Evolutionary conservation across 345 rosid species (phyloP).

Genomic region (Dovyalis caffra): DNA sequence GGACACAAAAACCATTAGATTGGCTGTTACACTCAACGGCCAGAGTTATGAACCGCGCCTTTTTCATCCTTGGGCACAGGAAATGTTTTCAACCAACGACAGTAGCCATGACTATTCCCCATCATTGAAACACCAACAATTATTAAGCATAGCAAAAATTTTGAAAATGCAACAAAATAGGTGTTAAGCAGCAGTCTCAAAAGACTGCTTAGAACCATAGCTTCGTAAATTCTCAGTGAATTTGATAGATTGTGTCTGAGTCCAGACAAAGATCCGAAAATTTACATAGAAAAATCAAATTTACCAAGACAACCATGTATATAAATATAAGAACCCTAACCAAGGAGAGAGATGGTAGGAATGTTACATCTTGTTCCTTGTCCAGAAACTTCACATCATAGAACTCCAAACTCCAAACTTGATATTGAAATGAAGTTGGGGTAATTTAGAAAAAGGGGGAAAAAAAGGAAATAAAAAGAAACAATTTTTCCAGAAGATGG

Average conservation of each 20-base stretch:
- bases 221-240: not conserved
- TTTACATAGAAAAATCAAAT: conserved; percentile 2
- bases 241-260: not conserved
- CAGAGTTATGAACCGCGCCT: not conserved
- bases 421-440: conserved; percentile 1
- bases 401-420: conserved; percentile 21
- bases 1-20: not conserved
- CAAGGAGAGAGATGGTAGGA: not conserved
- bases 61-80: not conserved
- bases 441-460: not conserved
- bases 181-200: not conserved
- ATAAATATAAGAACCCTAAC: conserved; percentile 6
- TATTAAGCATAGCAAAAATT: not conserved
- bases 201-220: not conserved
- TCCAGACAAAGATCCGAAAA: not conserved
- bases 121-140: not conserved
- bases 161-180: not conserved
- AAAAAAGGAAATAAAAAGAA: not conserved
- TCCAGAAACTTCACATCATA: conserved; percentile 14
- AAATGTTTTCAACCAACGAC: too few species aligned
- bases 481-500: not conserved
- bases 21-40: not conserved
- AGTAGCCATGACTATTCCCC: not conserved
- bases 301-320: conserved; percentile 1
- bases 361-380: conserved; percentile 18